phyloP scores from a whole-genome alignment of 257 asterid genomes.

The Solanum virginianum region DNA sequence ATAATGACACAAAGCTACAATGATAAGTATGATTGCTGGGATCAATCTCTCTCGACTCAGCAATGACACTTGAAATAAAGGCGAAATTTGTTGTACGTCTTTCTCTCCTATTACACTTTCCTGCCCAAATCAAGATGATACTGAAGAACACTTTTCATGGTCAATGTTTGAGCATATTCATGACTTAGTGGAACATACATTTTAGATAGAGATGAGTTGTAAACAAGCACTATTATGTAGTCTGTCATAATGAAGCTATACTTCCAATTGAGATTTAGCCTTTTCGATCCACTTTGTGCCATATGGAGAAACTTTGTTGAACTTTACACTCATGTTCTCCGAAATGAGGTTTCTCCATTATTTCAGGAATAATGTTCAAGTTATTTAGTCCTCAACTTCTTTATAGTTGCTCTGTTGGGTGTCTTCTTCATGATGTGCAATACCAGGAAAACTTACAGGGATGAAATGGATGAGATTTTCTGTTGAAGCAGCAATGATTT shows the following conservation, averaged over 20 bases:
- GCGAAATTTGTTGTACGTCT: background rate
- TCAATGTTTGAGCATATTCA: background rate
- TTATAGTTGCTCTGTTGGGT: background rate
- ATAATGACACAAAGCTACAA: background rate
- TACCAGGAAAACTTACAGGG: background rate
- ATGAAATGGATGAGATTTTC: background rate
- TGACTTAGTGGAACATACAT: background rate
- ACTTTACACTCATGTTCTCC: background rate
- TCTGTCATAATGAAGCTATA: background rate
- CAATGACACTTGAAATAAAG: background rate
- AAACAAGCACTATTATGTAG: background rate
- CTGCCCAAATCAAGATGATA: background rate
- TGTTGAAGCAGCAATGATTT: background rate
- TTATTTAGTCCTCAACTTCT: background rate
- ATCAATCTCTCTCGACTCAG: background rate
- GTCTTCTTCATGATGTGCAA: background rate
- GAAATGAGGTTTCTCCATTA: background rate
- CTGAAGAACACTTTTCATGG: background rate
- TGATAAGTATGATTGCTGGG: background rate
- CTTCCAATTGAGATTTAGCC: background rate
- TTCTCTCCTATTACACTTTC: background rate
- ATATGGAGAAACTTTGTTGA: background rate
- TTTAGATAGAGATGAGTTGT: background rate
- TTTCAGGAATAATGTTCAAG: background rate
- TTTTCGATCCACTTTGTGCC: background rate